Evolutionary conservation across 2,329 filamentous ascomycete genomes (phyloP).

Genomic region (Ceratocystis cacaofunesta): DNA sequence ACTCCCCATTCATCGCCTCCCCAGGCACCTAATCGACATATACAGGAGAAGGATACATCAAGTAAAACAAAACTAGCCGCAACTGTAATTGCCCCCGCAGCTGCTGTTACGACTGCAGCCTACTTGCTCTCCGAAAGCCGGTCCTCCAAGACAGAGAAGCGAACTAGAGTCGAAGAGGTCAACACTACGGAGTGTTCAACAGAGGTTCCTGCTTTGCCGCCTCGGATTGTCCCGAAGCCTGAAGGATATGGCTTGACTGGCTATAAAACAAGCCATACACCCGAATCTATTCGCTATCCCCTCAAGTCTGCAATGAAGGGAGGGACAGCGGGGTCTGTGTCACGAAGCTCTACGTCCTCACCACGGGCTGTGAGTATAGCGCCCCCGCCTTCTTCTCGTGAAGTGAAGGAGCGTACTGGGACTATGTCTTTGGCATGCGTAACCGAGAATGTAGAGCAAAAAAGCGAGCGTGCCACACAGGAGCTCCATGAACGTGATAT

Average conservation of each 20-base stretch:
- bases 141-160: not conserved
- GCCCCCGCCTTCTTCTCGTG: not conserved
- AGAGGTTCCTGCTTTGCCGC: not conserved
- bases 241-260: not conserved
- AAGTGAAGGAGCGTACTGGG: not conserved
- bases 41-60: not conserved
- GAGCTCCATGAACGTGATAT: not conserved
- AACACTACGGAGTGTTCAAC: not conserved
- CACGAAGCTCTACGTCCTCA: not conserved
- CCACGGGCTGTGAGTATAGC: not conserved
- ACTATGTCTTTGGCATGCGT: not conserved
- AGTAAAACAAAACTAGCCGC: not conserved
- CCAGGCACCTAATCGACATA: slow-evolving; percentile 22
- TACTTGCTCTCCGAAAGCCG: not conserved
- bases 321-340: not conserved
- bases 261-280: not conserved
- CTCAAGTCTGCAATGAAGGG: not conserved
- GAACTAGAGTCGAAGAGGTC: not conserved
- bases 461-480: not conserved
- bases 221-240: not conserved
- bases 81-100: not conserved
- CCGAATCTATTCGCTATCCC: not conserved
- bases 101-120: not conserved
- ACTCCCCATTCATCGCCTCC: slow-evolving; percentile 30
- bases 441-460: not conserved